phyloP scores from a whole-genome alignment of 345 rosid species.

The Eucalyptus coolabah region DNA sequence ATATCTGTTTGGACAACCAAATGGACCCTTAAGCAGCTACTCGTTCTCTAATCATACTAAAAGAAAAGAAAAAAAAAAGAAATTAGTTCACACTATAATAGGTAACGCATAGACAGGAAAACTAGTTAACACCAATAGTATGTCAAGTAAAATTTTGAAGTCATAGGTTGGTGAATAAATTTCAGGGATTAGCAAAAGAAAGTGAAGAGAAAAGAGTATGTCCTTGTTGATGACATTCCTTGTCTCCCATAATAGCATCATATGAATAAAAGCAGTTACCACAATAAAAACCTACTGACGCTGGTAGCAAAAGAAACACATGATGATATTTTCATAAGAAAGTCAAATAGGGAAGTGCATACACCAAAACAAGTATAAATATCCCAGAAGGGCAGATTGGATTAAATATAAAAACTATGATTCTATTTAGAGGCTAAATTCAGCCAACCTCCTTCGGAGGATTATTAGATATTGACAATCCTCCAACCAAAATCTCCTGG shows the following conservation, averaged over 20 bases:
- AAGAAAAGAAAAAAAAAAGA: not conserved
- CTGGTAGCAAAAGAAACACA: not conserved
- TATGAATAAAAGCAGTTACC: not conserved
- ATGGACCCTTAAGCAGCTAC: not conserved
- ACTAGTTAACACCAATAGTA: not conserved
- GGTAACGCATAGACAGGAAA: not conserved
- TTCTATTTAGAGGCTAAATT: not conserved
- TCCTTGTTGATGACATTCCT: not conserved
- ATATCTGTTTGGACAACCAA: not conserved
- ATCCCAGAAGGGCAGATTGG: not conserved
- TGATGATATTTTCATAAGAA: not conserved
- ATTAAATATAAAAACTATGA: not conserved
- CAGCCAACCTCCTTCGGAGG: conserved; percentile 1
- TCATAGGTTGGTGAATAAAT: not conserved
- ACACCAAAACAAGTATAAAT: not conserved
- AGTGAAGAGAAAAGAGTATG: not conserved
- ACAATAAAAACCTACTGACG: not conserved
- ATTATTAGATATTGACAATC: conserved; percentile 5
- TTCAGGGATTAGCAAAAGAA: not conserved
- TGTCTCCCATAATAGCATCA: not conserved
- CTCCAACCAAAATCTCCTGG: conserved; percentile 15
- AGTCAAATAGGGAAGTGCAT: not conserved
- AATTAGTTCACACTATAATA: not conserved
- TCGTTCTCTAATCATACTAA: not conserved
- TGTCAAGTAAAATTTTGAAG: not conserved